Evolutionary conservation across 148 eudicot species (phyloP).

Genomic region (Vaccinium vitisidaea): DNA sequence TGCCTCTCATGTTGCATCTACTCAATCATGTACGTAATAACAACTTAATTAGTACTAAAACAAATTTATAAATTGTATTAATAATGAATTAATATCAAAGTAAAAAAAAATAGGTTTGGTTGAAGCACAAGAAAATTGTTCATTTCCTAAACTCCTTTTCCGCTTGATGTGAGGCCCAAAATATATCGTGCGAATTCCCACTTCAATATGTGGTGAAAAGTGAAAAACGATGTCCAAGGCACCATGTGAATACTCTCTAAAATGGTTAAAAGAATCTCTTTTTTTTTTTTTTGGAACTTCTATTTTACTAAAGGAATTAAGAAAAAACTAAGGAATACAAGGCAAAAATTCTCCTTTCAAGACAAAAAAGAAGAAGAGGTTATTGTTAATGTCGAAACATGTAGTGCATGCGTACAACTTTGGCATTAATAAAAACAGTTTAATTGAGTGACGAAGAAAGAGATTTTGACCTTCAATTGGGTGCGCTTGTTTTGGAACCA

Average conservation of each 20-base stretch:
- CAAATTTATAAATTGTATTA: not conserved
- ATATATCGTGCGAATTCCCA: not conserved
- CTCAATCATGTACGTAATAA: not conserved
- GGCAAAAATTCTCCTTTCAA: not conserved
- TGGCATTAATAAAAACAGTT: too few species aligned
- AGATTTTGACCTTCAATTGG: slow-evolving; percentile 61
- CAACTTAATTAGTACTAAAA: not conserved
- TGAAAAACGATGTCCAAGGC: too few species aligned
- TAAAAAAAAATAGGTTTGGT: not conserved
- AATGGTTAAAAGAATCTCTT: not conserved
- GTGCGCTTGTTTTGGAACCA: slow-evolving; percentile 91
- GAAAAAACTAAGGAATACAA: too few species aligned
- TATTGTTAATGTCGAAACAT: too few species aligned
- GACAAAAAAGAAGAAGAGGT: too few species aligned
- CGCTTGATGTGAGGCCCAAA: not conserved
- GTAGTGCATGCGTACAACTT: too few species aligned
- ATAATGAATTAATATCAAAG: not conserved
- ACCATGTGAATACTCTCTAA: not conserved
- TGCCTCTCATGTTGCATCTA: slow-evolving; percentile 45
- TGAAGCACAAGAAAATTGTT: not conserved
- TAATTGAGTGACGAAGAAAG: not conserved
- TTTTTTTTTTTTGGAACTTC: too few species aligned
- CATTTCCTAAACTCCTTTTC: too few species aligned
- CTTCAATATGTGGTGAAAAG: not conserved
- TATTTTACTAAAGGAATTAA: too few species aligned